Evolutionary conservation across 768 basidiomycete genomes (phyloP).

Genomic region (Calocybe gangraenosa): DNA sequence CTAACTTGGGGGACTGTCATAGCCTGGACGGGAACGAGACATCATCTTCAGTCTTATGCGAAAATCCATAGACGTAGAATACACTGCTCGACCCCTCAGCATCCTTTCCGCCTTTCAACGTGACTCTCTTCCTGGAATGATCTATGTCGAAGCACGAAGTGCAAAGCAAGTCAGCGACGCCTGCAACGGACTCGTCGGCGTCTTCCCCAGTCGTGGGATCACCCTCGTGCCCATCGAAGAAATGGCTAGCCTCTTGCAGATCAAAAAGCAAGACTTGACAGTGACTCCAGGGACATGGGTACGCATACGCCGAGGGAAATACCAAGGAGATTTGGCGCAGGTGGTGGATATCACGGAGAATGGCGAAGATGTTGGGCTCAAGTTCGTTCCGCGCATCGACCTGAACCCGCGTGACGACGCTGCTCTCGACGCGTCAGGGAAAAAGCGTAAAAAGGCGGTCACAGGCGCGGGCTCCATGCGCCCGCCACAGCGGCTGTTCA

Average conservation of each 20-base stretch:
- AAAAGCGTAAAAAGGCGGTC: slow-evolving; percentile 64
- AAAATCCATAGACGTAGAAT: slow-evolving; percentile 84
- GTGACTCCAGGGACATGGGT: slow-evolving; percentile 91
- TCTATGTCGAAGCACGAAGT: slow-evolving; percentile 93
- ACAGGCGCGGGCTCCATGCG: slow-evolving; percentile 56
- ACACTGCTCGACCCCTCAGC: slow-evolving; percentile 69
- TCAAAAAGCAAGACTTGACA: slow-evolving; percentile 89
- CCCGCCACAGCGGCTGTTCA: slow-evolving; percentile 90
- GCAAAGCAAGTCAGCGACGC: slow-evolving; percentile 83
- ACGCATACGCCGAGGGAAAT: slow-evolving; percentile 89
- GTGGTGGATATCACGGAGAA: slow-evolving; percentile 93
- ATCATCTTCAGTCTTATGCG: slow-evolving; percentile 94
- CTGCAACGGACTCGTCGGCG: slow-evolving; percentile 86
- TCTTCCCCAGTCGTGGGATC: slow-evolving; percentile 81
- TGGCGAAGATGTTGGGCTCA: slow-evolving; percentile 87
- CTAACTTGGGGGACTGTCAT: no score
- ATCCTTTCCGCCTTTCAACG: slow-evolving; percentile 95
- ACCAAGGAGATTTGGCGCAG: slow-evolving; percentile 92
- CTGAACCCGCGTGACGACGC: slow-evolving; percentile 84
- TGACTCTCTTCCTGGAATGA: slow-evolving; percentile 91
- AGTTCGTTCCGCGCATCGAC: slow-evolving; percentile 97
- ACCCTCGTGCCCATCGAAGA: slow-evolving; percentile 92
- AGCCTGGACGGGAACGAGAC: slow-evolving; percentile 92
- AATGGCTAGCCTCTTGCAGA: slow-evolving; percentile 94
- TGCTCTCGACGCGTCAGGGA: slow-evolving; percentile 59